Conservation (phyloP, 2,329 filamentous ascomycete genomes). For the Hawksworthiomyces lignivorus region DNA sequence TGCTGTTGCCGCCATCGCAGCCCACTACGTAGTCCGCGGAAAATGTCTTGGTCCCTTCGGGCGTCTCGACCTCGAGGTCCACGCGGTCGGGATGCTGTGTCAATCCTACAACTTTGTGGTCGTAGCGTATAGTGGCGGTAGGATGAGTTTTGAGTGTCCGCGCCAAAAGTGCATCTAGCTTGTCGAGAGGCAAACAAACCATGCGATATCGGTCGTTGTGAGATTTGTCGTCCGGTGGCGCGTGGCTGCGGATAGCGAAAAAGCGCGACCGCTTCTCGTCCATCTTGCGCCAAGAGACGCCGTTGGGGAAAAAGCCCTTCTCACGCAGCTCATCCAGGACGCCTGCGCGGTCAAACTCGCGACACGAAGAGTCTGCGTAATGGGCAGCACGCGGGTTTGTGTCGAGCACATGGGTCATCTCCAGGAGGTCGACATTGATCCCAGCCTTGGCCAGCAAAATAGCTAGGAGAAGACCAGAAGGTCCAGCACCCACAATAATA, state of each 20-base stretch:
- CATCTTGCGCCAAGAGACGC: conserved; percentile 21
- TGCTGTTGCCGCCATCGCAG: conserved; percentile 34
- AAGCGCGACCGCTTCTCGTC: conserved; percentile 15
- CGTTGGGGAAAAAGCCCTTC: conserved; percentile 18
- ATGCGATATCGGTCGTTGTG: conserved; percentile 18
- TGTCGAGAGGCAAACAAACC: conserved; percentile 35
- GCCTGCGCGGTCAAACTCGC: conserved; percentile 21
- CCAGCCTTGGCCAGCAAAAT: conserved; percentile 44
- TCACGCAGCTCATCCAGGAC: conserved; percentile 22
- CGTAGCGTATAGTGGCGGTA: conserved; percentile 28
- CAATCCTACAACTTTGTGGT: conserved; percentile 30
- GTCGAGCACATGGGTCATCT: conserved; percentile 20
- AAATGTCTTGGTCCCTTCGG: conserved; percentile 17
- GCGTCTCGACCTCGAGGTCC: conserved; percentile 23
- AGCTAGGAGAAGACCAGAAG: conserved; percentile 38
- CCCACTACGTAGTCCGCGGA: conserved; percentile 34
- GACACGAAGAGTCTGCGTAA: conserved; percentile 20
- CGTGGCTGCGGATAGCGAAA: conserved; percentile 11
- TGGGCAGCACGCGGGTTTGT: conserved; percentile 24
- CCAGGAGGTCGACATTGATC: conserved; percentile 24
- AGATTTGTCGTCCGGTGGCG: background rate
- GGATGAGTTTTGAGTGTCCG: conserved; percentile 26
- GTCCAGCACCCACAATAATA: conserved; percentile 20
- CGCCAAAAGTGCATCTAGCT: conserved; percentile 33
- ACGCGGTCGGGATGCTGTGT: conserved; percentile 26